These are phyloP conservation scores for Penicillium psychrosexuale DNA, from an alignment of 2,329 filamentous ascomycete genomes.

Conservation along the genomic window DNA sequence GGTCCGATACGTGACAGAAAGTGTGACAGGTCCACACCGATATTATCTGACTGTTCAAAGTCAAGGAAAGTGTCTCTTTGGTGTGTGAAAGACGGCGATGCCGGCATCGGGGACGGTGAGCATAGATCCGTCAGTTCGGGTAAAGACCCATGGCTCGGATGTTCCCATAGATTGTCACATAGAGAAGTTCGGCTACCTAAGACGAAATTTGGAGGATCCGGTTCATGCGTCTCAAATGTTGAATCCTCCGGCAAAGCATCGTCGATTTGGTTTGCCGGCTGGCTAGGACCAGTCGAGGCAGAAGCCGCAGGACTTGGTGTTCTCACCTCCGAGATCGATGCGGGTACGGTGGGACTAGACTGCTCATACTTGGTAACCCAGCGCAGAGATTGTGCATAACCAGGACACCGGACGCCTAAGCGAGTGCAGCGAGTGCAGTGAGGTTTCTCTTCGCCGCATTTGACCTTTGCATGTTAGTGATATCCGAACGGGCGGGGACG, in stretches of 20 bases:
- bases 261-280: conserved; percentile 4
- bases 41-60: conserved; percentile 19
- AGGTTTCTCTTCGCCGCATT: conserved; percentile 42
- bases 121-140: conserved; percentile 36
- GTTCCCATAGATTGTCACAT: conserved; percentile 34
- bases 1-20: conserved; percentile 29
- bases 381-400: conserved; percentile 37
- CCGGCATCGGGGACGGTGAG: conserved; percentile 22
- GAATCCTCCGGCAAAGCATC: conserved; percentile 7
- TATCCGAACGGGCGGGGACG: not conserved
- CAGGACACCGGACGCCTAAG: conserved; percentile 37
- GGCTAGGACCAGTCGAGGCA: conserved; percentile 9
- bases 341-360: conserved; percentile 14
- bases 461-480: conserved; percentile 28
- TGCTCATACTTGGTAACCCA: conserved; percentile 38
- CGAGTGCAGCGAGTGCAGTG: conserved; percentile 39
- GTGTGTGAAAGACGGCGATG: conserved; percentile 15
- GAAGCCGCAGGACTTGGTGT: conserved; percentile 14
- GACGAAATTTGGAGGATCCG: conserved; percentile 8
- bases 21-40: conserved; percentile 20
- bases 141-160: conserved; percentile 27
- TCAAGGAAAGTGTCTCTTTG: conserved; percentile 17
- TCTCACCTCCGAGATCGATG: conserved; percentile 10
- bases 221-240: not conserved
- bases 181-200: conserved; percentile 20